These are phyloP conservation scores for Conticribra weissflogii DNA, from an alignment of 108 stramenopile species.

Conservation along the genomic window DNA sequence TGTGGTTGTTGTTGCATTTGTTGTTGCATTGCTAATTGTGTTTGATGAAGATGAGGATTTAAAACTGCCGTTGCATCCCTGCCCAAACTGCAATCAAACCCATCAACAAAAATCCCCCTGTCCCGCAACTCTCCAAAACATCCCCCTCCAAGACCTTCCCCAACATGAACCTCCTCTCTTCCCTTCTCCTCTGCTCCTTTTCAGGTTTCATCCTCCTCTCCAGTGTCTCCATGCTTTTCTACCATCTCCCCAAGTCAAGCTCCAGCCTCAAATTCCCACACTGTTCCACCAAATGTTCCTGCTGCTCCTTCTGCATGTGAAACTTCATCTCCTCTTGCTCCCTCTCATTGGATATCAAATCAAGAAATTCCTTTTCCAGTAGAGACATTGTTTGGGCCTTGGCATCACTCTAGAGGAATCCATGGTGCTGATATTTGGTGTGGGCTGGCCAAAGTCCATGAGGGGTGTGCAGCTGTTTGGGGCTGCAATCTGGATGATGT, in stretches of 20 bases:
- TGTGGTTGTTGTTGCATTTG: background rate
- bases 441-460: too few species aligned
- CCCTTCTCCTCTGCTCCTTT: slow-evolving; percentile 69
- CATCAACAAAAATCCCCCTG: slow-evolving; percentile 83
- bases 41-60: too few species aligned
- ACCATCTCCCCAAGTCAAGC: slow-evolving; percentile 70
- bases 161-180: slow-evolving; percentile 76
- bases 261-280: slow-evolving; percentile 60
- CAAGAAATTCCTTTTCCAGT: slow-evolving; percentile 67
- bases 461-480: too few species aligned
- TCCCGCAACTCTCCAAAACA: slow-evolving; percentile 42
- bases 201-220: slow-evolving; percentile 62
- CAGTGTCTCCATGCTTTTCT: slow-evolving; percentile 78
- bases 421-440: too few species aligned
- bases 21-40: background rate
- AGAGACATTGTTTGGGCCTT: slow-evolving; percentile 61
- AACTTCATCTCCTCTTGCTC: slow-evolving; percentile 77
- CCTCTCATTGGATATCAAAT: slow-evolving; percentile 55
- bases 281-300: slow-evolving; percentile 68
- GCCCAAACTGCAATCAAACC: too few species aligned
- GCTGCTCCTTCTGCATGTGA: slow-evolving; percentile 85
- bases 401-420: slow-evolving; percentile 42
- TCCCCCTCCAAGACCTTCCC: slow-evolving; percentile 69
- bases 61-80: too few species aligned
- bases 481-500: too few species aligned